Conservation (phyloP, 1,139 yeast species). For the Candida sp. region DNA sequence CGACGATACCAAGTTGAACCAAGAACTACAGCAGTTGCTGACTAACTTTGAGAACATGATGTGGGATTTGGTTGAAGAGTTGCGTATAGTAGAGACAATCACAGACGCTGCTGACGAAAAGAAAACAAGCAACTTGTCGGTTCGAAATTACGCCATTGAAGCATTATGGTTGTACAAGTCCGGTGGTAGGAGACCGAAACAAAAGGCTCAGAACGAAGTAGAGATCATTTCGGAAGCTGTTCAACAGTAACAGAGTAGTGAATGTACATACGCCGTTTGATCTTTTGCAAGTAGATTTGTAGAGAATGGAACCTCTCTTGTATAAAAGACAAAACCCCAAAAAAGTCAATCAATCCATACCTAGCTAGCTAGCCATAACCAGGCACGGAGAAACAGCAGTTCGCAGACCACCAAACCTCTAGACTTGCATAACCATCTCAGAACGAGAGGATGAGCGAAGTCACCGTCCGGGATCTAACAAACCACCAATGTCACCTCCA, state of each 20-base stretch:
- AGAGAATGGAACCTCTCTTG: neutral
- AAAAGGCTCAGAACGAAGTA: slow-evolving; percentile 12
- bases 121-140: slow-evolving; percentile 69
- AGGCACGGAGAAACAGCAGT: neutral
- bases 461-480: neutral
- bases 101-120: slow-evolving; percentile 77
- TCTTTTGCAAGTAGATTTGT: neutral
- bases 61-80: slow-evolving; percentile 73
- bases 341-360: no score
- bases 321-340: neutral
- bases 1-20: slow-evolving; percentile 42
- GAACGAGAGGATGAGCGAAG: neutral
- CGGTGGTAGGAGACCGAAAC: slow-evolving; percentile 61
- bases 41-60: slow-evolving; percentile 63
- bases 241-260: slow-evolving; percentile 3
- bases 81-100: slow-evolving; percentile 72
- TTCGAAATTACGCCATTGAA: slow-evolving; percentile 86
- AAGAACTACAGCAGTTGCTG: slow-evolving; percentile 38
- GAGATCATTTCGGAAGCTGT: slow-evolving; percentile 15
- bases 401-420: neutral
- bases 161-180: slow-evolving; percentile 94
- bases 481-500: neutral
- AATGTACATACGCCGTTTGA: slow-evolving; percentile 8
- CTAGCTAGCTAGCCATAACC: neutral
- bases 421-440: neutral